Base-by-base conservation (phyloP, 352 stramenopile genomes). In the Halophytophthora polymorphica region DNA sequence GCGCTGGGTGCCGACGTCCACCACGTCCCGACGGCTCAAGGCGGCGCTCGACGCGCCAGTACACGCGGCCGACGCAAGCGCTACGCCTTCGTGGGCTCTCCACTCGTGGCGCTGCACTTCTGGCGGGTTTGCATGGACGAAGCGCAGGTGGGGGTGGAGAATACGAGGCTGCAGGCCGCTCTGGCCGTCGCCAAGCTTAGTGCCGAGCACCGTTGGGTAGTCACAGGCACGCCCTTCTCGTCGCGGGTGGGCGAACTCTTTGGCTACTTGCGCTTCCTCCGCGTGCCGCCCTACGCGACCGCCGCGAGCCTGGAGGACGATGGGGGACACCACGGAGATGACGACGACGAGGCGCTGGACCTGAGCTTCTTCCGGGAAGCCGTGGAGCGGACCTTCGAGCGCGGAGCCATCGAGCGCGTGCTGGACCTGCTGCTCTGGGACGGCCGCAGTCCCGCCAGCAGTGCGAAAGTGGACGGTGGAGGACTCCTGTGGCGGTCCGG, bases 71-170 rank as follows among this genome's bases (percentile, higher is more conserved):
- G 64, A 25, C 53, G 55, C 50, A 96, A 96, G 40, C 66, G 67
- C 23, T 97, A 97, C 50, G 62, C 72, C 2, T 83, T 96, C 34
- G 61, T 97, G 19, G 75, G 81, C 0, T 97, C 89, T n/a, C 93
- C 93, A 15, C 66, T 98, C 3, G 72, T 83, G 5, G 75, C 76
- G 33, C 81, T 97, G 35, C 61, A 71, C 11, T 98, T 90, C 53
- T 97, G 89, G 85, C 76, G 93, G 13, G 69, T 97, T 12, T 96
- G 77, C 44, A 89, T 97, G 55, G 92, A 98, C 51, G 93, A 98
- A 78, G 92, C 92, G 2, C 93, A 98, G 64, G 68, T 95, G 12
- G 75, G 77, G 11, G 84, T 97, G 1, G 86, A 97, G 59, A 87
- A 83, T 43, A 71, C 68, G 1, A 68, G 72, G n/a, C 58, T 87